Base-by-base conservation (phyloP, 352 stramenopile species). In the Pythium oligandrum region DNA sequence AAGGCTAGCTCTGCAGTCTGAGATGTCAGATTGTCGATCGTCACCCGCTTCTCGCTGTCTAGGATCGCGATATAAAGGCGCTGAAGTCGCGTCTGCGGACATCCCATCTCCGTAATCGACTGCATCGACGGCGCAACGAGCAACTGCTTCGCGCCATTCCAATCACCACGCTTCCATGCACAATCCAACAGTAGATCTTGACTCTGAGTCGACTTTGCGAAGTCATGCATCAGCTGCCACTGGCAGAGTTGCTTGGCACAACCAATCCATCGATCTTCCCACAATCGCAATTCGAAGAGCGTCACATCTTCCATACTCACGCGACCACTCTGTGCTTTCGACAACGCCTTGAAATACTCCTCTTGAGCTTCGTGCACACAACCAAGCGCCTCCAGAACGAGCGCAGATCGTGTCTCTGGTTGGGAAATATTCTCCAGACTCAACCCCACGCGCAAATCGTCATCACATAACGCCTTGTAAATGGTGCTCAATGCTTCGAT, bases 161-260 rank as follows among this genome's bases (percentile, higher is more conserved):
- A 98, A 49, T 97, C 89, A 31, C 81, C 83, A 12, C 86, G 82
- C 71, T 97, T 97, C 86, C 86, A 97, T 12, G 87, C 87, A 44
- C 88, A 96, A 56, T 98, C 91, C n/a, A 97, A 61, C 44, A 97
- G 60, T 44, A 98, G 68, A 30, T 96, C 87, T 40, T 96, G 88
- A 68, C 97, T 96, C 51, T 96, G 82, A 35, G 90, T 95, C 36
- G 86, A 77, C 56, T 94, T 93, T 8, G 87, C 88, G 65, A 96
- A 97, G 48, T 96, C 85, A 59, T 93, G 86, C 80, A 98, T 90
- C 6, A 97, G 72, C 54, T 92, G 80, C 91, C 91, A 98, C 60
- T 98, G 87, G 26, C 86, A 95, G 36, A 98, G 62, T 51, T 97
- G 84, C 68, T 95, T 90, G 1, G 87, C 86, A 58, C 85, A 96